Base-by-base conservation (phyloP, 768 basidiomycete species). In the Termitomyces sp. region DNA sequence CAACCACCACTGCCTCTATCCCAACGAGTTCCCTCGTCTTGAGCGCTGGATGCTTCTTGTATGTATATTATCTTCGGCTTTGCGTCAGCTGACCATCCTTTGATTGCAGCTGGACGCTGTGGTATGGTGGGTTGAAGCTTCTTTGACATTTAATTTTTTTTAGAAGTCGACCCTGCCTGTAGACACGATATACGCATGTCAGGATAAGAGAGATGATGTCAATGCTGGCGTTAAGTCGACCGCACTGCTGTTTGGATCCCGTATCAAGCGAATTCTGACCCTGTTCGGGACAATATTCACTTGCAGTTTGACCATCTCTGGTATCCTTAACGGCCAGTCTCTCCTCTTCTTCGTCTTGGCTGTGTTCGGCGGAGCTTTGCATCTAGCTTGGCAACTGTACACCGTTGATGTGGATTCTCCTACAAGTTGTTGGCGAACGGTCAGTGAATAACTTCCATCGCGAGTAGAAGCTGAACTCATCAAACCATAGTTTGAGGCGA, bases 161-260 rank as follows among this genome's bases (percentile, higher is more conserved):
- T n/a, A n/a, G 23, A 49, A 32, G 12, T 25, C 19, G 29, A 43
- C 14, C 23, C 21, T 19, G 41, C 16, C 10, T 21, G 16, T 19
- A 62, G 71, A 87, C 65, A 83, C 83, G 1, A 82, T 85, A 58
- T 87, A 87, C 63, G 85, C 83, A 5, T 83, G 83, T 64, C 73
- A 71, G 57, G 85, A 86, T 65, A 82, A 81, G 58, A 66, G 69
- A 29, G 85, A 86, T 70, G 85, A 87, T 62, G 67, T 80, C 23
- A 69, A 74, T 43, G 84, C 77, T 16, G 82, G 82, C 37, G 80
- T 87, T 49, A 83, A 84, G 66, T 85, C 83, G 1, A 86, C 83
- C 45, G 84, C 84, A 0, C 68, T 86, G 14, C 75, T 84, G n/a
- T 86, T 86, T 65, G 82, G 78, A 19, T 63, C 68, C 14, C 64